These are phyloP conservation scores for Globisporangium ultimum DNA, from an alignment of 352 stramenopile species.

Conservation along the genomic window DNA sequence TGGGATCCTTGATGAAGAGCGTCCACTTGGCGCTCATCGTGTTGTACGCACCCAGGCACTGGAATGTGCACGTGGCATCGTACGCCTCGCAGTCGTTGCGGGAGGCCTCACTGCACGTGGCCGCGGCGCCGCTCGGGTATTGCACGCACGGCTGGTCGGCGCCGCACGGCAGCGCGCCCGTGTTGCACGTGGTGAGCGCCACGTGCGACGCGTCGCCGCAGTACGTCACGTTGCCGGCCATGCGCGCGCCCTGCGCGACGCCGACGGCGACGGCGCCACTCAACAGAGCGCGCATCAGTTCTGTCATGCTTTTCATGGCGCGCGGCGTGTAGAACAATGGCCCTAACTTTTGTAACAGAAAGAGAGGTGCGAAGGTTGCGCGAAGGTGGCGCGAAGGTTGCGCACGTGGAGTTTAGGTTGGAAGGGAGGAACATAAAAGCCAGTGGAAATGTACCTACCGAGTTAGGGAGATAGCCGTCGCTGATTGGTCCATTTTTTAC, in stretches of 20 bases:
- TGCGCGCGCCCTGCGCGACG: background rate
- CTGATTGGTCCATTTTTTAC: too few relatives aligned
- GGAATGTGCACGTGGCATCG: slow-evolving; percentile 51
- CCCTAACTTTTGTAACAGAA: too few relatives aligned
- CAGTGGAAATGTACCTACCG: background rate
- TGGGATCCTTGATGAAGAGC: slow-evolving; percentile 68
- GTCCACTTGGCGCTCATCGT: slow-evolving; percentile 40
- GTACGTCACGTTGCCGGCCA: slow-evolving; percentile 24
- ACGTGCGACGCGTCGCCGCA: slow-evolving; percentile 36
- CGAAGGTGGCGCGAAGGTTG: slow-evolving; percentile 8
- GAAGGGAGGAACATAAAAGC: background rate
- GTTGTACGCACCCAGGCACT: slow-evolving; percentile 66
- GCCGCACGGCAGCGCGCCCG: slow-evolving; percentile 22
- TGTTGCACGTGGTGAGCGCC: slow-evolving; percentile 45
- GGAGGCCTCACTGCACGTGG: slow-evolving; percentile 42
- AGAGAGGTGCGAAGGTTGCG: slow-evolving; percentile 1
- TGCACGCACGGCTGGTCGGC: slow-evolving; percentile 55
- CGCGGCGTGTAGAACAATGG: too few relatives aligned
- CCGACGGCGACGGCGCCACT: too few relatives aligned
- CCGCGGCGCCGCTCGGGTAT: slow-evolving; percentile 28
- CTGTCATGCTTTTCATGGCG: too few relatives aligned
- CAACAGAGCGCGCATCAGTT: too few relatives aligned
- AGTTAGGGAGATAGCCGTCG: background rate
- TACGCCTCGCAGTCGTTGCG: slow-evolving; percentile 49
- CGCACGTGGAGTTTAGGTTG: background rate